Evolutionary conservation across 345 rosid species (phyloP).

Genomic region (Fremontodendron californicum): DNA sequence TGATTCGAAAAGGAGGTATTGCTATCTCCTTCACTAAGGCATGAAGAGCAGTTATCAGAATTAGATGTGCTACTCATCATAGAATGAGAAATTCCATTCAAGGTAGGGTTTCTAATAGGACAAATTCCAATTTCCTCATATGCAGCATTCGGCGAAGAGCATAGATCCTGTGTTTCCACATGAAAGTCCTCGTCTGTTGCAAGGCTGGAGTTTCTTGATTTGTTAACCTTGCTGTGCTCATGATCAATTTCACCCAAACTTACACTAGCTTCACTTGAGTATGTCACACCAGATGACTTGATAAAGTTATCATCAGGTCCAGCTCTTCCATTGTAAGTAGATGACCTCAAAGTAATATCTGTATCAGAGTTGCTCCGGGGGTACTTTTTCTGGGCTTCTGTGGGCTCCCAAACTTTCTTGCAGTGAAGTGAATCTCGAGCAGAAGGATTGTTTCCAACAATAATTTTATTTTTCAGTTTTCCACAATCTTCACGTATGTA

Average conservation of each 20-base stretch:
- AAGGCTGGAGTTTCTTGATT: conserved; percentile 21
- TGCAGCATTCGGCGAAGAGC: conserved; percentile 33
- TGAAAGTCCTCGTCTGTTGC: conserved; percentile 31
- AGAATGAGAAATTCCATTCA: conserved; percentile 36
- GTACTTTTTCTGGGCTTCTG: conserved; percentile 60
- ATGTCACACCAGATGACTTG: conserved; percentile 38
- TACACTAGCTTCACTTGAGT: conserved; percentile 38
- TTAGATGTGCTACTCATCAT: conserved; percentile 49
- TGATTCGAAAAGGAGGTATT: conserved; percentile 62
- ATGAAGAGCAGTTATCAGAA: conserved; percentile 83
- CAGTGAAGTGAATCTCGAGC: conserved; percentile 39
- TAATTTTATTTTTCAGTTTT: conserved; percentile 51
- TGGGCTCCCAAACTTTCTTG: conserved; percentile 78
- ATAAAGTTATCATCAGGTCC: conserved; percentile 26
- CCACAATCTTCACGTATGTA: conserved; percentile 44
- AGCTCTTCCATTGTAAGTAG: conserved; percentile 39
- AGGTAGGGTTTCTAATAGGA: conserved; percentile 25
- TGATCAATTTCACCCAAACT: conserved; percentile 37
- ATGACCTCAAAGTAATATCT: conserved; percentile 49
- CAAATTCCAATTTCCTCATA: conserved; percentile 31
- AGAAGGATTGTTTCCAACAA: conserved; percentile 29
- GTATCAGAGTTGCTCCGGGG: conserved; percentile 60
- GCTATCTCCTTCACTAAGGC: conserved; percentile 82
- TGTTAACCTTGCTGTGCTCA: conserved; percentile 21
- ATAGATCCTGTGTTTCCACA: conserved; percentile 28